Evolutionary conservation across 208 protist genomes (phyloP).

Genomic region (Crithidia expoeki): DNA sequence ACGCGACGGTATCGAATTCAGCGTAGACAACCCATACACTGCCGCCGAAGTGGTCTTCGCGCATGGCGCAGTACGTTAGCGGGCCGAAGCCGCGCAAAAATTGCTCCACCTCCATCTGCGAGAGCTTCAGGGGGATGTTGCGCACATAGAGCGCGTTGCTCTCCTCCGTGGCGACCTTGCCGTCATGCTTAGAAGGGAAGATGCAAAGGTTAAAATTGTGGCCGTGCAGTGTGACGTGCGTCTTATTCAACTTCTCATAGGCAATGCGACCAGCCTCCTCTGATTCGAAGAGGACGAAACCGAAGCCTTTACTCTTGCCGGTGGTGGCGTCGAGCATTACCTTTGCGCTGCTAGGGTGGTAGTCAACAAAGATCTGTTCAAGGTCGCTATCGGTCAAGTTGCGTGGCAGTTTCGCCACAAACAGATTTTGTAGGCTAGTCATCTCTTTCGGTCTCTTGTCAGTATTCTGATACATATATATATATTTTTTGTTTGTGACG

Average conservation of each 20-base stretch:
- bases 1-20: constrained; percentile 74
- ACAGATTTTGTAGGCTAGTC: constrained; percentile 95
- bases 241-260: constrained; percentile 77
- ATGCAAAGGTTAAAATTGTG: constrained; percentile 82
- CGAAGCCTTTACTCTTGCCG: constrained; percentile 94
- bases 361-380: constrained; percentile 72
- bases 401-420: constrained; percentile 95
- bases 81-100: constrained; percentile 70
- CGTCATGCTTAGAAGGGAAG: constrained; percentile 86
- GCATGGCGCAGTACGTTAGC: constrained; percentile 89
- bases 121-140: constrained; percentile 72
- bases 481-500: neutral
- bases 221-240: constrained; percentile 51
- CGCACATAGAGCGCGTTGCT: constrained; percentile 81
- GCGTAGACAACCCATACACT: constrained; percentile 88
- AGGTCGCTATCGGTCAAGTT: constrained; percentile 85
- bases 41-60: constrained; percentile 82
- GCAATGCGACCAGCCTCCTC: constrained; percentile 86
- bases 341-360: constrained; percentile 88
- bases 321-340: constrained; percentile 91
- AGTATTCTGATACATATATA: too few relatives aligned
- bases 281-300: constrained; percentile 95
- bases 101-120: constrained; percentile 66
- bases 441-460: constrained; percentile 26
- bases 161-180: constrained; percentile 61